A percentile compares a stretch with the other conserved stretches of the same genome.
These are phyloP conservation scores for Penicillium sp. DNA, from an alignment of 2,329 filamentous ascomycete species.

Conservation along the genomic window DNA sequence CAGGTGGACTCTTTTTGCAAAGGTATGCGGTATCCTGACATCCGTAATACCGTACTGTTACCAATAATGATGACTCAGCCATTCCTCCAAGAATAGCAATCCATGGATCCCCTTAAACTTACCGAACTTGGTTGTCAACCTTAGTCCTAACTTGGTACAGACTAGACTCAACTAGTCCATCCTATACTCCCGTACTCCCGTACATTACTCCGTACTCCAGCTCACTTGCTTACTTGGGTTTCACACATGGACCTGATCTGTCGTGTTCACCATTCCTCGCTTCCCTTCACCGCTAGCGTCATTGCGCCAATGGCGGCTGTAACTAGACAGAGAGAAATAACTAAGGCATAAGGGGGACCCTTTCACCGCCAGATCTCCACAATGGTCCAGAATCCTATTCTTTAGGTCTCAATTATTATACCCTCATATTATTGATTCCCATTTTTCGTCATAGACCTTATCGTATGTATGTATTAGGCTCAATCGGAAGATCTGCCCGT, in stretches of 20 bases:
- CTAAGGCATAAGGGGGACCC: not conserved
- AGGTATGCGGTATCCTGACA: not conserved
- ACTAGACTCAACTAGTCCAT: not conserved
- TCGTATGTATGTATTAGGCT: constrained; percentile 1
- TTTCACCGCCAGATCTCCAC: constrained; percentile 12
- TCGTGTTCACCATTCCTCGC: constrained; percentile 1
- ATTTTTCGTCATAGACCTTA: not conserved
- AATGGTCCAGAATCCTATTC: constrained; percentile 1
- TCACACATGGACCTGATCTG: not conserved
- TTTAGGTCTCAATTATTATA: constrained; percentile 4
- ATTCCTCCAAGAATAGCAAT: constrained; percentile 22
- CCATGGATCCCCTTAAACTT: not conserved
- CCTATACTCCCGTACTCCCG: not conserved
- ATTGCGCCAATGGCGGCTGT: constrained; percentile 11
- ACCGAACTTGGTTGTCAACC: not conserved
- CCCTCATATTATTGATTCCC: not conserved
- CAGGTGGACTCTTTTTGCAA: not conserved
- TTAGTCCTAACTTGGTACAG: not conserved
- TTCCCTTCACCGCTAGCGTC: constrained; percentile 8
- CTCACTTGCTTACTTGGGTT: not conserved
- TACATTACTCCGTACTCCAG: not conserved
- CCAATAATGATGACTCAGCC: constrained; percentile 23
- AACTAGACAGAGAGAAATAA: not conserved
- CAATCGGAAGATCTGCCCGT: constrained; percentile 7
- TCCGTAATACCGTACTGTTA: not conserved